Conservation (phyloP, 1,284 basidiomycete species). For the Nidula niveotomentosa region DNA sequence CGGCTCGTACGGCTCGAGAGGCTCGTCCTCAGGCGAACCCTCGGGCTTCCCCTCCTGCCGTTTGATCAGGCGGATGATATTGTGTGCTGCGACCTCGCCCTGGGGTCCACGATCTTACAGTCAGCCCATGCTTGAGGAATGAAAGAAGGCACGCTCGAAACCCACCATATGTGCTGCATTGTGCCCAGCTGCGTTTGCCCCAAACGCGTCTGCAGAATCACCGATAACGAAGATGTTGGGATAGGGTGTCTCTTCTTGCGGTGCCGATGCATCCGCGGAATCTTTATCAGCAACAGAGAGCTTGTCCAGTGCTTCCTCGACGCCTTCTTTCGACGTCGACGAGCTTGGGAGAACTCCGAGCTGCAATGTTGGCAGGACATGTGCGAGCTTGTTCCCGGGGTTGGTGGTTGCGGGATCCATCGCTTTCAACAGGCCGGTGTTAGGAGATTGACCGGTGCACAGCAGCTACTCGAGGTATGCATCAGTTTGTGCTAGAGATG, state of each 20-base stretch:
- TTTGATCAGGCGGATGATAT: slow-evolving; percentile 47
- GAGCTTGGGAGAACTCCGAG: slow-evolving; percentile 27
- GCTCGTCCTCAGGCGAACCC: slow-evolving; percentile 18
- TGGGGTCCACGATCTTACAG: slow-evolving; percentile 9
- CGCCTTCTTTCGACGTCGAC: slow-evolving; percentile 11
- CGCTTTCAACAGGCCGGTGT: slow-evolving; percentile 54
- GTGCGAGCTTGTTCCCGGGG: slow-evolving; percentile 43
- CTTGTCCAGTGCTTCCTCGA: slow-evolving; percentile 16
- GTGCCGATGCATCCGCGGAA: slow-evolving; percentile 5
- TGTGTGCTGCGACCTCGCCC: slow-evolving; percentile 53
- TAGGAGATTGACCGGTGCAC: slow-evolving; percentile 78
- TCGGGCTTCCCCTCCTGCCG: slow-evolving; percentile 7
- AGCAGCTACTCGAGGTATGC: slow-evolving; percentile 45
- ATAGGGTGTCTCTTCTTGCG: slow-evolving; percentile 32
- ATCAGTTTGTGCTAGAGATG: not conserved
- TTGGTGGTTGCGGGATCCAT: slow-evolving; percentile 54
- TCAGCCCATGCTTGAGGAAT: not conserved
- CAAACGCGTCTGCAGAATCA: slow-evolving; percentile 70
- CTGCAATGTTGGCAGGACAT: slow-evolving; percentile 64
- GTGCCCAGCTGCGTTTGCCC: slow-evolving; percentile 71
- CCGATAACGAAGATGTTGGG: slow-evolving; percentile 68
- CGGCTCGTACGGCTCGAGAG: slow-evolving; percentile 56
- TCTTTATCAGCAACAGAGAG: slow-evolving; percentile 33
- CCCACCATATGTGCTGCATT: slow-evolving; percentile 61
- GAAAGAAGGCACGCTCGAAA: not conserved